phyloP scores from a whole-genome alignment of 1,284 basidiomycete genomes.

The Trichosporon faecale region DNA sequence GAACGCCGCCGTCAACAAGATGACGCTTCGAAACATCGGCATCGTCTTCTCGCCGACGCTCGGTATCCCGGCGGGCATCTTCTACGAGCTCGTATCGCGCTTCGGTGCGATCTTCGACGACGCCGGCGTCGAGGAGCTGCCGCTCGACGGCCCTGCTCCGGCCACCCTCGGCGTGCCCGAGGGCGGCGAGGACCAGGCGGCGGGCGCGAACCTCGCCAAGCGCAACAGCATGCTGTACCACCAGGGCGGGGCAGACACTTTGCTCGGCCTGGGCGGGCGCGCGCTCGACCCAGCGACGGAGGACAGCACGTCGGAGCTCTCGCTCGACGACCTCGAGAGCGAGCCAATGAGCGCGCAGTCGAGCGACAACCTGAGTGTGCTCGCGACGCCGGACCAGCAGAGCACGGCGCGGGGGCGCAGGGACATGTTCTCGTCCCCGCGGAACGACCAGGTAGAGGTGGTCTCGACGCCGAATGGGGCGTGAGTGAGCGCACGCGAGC shows the following conservation, averaged over 20 bases:
- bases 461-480: conserved; percentile 4
- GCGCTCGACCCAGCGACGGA: conserved; percentile 38
- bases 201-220: conserved; percentile 34
- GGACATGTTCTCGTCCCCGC: conserved; percentile 3
- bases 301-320: conserved; percentile 22
- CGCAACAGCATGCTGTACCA: conserved; percentile 51
- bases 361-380: conserved; percentile 17
- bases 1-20: conserved; percentile 88
- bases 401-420: neutral
- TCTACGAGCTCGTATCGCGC: conserved; percentile 85
- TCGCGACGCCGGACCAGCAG: neutral
- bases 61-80: conserved; percentile 90
- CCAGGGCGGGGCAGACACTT: conserved; percentile 44
- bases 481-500: neutral
- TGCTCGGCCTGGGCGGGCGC: conserved; percentile 47
- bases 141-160: conserved; percentile 16
- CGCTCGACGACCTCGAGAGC: conserved; percentile 22
- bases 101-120: conserved; percentile 83
- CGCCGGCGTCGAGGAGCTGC: conserved; percentile 46
- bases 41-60: conserved; percentile 96
- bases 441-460: conserved; percentile 3
- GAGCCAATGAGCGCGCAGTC: conserved; percentile 20
- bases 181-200: conserved; percentile 11
- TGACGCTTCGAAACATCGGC: conserved; percentile 97
- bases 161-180: neutral